Base-by-base conservation (phyloP, 73 alveolate species). In the Stentor coeruleus region DNA sequence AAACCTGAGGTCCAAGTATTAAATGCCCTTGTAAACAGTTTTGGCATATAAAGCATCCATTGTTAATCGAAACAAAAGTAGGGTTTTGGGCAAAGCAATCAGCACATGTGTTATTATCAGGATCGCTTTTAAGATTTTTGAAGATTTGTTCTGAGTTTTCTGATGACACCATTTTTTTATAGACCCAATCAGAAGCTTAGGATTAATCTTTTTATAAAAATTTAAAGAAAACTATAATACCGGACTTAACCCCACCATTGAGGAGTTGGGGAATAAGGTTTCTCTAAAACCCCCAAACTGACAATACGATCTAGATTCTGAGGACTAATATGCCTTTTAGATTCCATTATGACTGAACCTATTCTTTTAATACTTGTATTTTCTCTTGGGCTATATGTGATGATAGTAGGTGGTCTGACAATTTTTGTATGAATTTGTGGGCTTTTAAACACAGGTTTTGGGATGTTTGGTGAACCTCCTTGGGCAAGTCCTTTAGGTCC, bases 181-280 rank as follows among this genome's bases (percentile, higher is more conserved):
- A n/a, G n/a, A n/a, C n/a, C n/a, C n/a, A n/a, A n/a, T n/a, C n/a
- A n/a, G n/a, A n/a, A n/a, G n/a, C n/a, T n/a, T n/a, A n/a, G n/a
- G n/a, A n/a, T n/a, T n/a, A n/a, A n/a, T n/a, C n/a, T n/a, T n/a
- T n/a, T n/a, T n/a, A n/a, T n/a, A n/a, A n/a, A n/a, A n/a, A n/a
- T n/a, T n/a, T n/a, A n/a, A n/a, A n/a, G n/a, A n/a, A n/a, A n/a
- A n/a, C n/a, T n/a, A n/a, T n/a, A n/a, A n/a, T n/a, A n/a, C n/a
- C n/a, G n/a, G n/a, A n/a, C n/a, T n/a, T 49, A 49, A 6, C 66
- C 66, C 66, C 66, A 49, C 66, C 66, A 49, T 49, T 49, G 6
- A 49, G 66, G 66, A 49, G 66, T 20, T 11, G 66, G 28, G 28
- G 66, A 49, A 49, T 49, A 49, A 49, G 66, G 66, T 20, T 49